These are phyloP conservation scores for Amanita subjunquillea DNA, from an alignment of 768 basidiomycete genomes.

Conservation along the genomic window DNA sequence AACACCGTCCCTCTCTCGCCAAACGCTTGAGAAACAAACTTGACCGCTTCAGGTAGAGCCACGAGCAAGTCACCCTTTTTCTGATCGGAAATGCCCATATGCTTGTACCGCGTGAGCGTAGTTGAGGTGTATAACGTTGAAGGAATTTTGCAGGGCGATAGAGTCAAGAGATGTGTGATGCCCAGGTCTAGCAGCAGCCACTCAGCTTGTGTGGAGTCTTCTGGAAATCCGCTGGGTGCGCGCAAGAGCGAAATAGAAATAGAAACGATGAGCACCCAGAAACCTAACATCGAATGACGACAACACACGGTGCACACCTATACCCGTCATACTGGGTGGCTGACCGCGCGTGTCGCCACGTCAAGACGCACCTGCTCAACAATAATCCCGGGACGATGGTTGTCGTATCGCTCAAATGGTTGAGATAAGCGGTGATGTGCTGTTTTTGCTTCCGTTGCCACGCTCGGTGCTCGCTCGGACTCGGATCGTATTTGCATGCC, in stretches of 20 bases:
- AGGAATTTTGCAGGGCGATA: slow-evolving; percentile 40
- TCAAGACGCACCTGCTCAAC: slow-evolving; percentile 36
- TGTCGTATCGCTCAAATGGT: slow-evolving; percentile 41
- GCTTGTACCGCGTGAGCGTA: slow-evolving; percentile 25
- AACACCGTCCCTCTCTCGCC: slow-evolving; percentile 35
- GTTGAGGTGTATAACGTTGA: slow-evolving; percentile 15
- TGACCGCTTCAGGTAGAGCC: slow-evolving; percentile 33
- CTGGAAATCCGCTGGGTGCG: slow-evolving; percentile 41
- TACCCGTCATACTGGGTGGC: not conserved
- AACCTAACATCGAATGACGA: not conserved
- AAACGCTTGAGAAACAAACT: slow-evolving; percentile 34
- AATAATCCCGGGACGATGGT: slow-evolving; percentile 37
- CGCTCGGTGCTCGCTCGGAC: slow-evolving; percentile 35
- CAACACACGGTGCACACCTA: not conserved
- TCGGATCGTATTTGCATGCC: slow-evolving; percentile 38
- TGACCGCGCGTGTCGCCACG: not conserved
- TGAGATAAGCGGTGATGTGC: slow-evolving; percentile 42
- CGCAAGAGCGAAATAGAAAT: too few relatives aligned
- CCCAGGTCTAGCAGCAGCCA: slow-evolving; percentile 40
- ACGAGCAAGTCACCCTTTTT: slow-evolving; percentile 31
- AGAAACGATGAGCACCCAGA: not conserved
- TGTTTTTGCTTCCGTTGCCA: slow-evolving; percentile 50
- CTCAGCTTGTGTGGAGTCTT: slow-evolving; percentile 37
- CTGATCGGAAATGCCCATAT: slow-evolving; percentile 30
- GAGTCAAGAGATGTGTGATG: slow-evolving; percentile 42